Conservation (phyloP, 805 yeast genomes). For the Allodekkera sacchari region DNA sequence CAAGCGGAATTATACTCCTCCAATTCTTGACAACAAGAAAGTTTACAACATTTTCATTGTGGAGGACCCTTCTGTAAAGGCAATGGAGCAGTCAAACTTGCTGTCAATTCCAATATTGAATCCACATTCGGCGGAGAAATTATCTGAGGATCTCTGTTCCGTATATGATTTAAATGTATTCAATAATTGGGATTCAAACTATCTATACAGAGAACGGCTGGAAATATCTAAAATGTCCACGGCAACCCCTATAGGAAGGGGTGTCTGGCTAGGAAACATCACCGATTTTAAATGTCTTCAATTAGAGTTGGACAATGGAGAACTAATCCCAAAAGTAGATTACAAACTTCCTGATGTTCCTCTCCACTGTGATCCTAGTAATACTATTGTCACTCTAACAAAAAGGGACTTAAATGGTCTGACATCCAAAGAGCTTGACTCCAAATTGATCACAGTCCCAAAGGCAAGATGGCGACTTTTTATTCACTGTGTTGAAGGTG, state of each 20-base stretch:
- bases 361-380: conserved; percentile 40
- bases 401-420: conserved; percentile 5
- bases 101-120: conserved; percentile 22
- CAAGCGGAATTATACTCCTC: not conserved
- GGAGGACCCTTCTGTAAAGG: conserved; percentile 10
- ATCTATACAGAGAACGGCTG: conserved; percentile 64
- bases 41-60: conserved; percentile 23
- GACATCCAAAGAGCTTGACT: conserved; percentile 15
- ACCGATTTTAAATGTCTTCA: conserved; percentile 53
- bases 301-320: conserved; percentile 16
- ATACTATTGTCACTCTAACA: conserved; percentile 40
- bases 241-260: conserved; percentile 46
- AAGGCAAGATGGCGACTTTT: conserved; percentile 46
- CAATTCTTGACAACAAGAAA: conserved; percentile 5
- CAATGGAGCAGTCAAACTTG: conserved; percentile 14
- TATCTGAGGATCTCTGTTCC: conserved; percentile 22
- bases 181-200: conserved; percentile 61
- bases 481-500: conserved; percentile 53
- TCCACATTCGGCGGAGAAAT: conserved; percentile 15
- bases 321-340: conserved; percentile 4
- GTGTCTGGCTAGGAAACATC: conserved; percentile 76
- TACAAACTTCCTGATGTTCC: conserved; percentile 17
- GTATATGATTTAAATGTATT: conserved; percentile 33
- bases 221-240: conserved; percentile 80
- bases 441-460: conserved; percentile 39